Conservation (phyloP, 495 filamentous ascomycete genomes). For the Sordaria brevicollis region DNA sequence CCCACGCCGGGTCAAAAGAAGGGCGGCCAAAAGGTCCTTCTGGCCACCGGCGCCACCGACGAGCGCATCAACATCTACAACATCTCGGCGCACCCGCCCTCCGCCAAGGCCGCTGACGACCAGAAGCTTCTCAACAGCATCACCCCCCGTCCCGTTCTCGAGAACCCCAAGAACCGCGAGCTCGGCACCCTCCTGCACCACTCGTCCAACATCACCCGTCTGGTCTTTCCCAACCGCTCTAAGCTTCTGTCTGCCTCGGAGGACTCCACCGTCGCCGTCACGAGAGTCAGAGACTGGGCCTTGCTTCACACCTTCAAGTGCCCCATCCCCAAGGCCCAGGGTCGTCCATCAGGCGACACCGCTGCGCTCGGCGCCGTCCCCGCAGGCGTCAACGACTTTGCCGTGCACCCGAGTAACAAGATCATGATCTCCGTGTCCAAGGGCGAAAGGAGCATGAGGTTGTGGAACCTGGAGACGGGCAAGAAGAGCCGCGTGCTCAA, state of each 20-base stretch:
- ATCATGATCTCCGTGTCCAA: slow-evolving; percentile 84
- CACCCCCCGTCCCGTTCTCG: slow-evolving; percentile 55
- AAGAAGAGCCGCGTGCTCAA: slow-evolving; percentile 89
- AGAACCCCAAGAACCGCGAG: slow-evolving; percentile 80
- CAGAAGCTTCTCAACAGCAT: slow-evolving; percentile 47
- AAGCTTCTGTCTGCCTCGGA: slow-evolving; percentile 80
- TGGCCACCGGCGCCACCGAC: slow-evolving; percentile 85
- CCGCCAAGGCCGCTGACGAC: slow-evolving; percentile 26
- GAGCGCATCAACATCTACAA: slow-evolving; percentile 92
- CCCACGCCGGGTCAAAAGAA: slow-evolving; percentile 37
- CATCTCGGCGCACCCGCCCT: slow-evolving; percentile 63
- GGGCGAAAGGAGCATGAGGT: slow-evolving; percentile 79
- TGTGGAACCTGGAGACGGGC: slow-evolving; percentile 96
- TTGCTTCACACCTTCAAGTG: slow-evolving; percentile 84
- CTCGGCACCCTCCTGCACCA: slow-evolving; percentile 84
- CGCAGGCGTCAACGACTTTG: slow-evolving; percentile 87
- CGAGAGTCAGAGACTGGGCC: slow-evolving; percentile 79
- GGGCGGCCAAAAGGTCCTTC: slow-evolving; percentile 54
- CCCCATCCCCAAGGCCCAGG: slow-evolving; percentile 71
- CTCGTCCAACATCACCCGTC: slow-evolving; percentile 60
- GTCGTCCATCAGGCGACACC: slow-evolving; percentile 84
- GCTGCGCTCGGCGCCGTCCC: slow-evolving; percentile 74
- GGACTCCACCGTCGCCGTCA: slow-evolving; percentile 81
- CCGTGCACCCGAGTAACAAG: slow-evolving; percentile 92
- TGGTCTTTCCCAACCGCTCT: slow-evolving; percentile 73